A percentile compares a stretch with the other conserved stretches of the same genome.
phyloP scores from a whole-genome alignment of 306 rosid species.

The Biancaea sappan region DNA sequence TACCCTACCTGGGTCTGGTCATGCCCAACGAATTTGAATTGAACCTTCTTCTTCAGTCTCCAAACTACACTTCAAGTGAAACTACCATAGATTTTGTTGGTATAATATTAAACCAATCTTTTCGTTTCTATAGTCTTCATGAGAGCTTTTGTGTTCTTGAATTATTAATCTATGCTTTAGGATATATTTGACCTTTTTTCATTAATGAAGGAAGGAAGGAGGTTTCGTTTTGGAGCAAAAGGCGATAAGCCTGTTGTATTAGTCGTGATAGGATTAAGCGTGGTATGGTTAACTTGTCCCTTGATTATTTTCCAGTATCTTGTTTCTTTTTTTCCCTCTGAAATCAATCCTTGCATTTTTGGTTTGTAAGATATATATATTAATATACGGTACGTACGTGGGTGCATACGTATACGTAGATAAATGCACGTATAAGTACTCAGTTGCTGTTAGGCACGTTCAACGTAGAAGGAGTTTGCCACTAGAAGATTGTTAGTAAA shows the following conservation, averaged over 20 bases:
- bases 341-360: neutral
- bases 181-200: neutral
- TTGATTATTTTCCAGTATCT: too few species aligned
- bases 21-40: slow-evolving; percentile 48
- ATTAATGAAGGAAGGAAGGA: neutral
- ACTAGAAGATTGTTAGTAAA: too few species aligned
- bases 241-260: neutral
- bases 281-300: neutral
- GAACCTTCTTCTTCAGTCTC: slow-evolving; percentile 44
- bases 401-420: slow-evolving; percentile 18
- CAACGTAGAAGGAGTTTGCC: slow-evolving; percentile 57
- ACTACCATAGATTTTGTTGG: slow-evolving; percentile 36
- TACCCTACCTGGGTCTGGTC: slow-evolving; percentile 47
- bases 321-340: too few species aligned
- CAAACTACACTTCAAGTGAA: slow-evolving; percentile 20
- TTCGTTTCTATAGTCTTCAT: neutral
- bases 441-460: slow-evolving; percentile 61
- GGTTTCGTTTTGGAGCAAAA: slow-evolving; percentile 12
- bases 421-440: slow-evolving; percentile 61
- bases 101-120: neutral
- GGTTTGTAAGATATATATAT: neutral
- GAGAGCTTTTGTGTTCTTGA: neutral
- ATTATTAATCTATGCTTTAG: neutral
- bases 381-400: neutral
- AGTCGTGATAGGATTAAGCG: slow-evolving; percentile 33